Evolutionary conservation across 2,329 filamentous ascomycete genomes (phyloP), one percentile per base, ranked within the genome.

Genomic region (Colletotrichum graminicola): DNA sequence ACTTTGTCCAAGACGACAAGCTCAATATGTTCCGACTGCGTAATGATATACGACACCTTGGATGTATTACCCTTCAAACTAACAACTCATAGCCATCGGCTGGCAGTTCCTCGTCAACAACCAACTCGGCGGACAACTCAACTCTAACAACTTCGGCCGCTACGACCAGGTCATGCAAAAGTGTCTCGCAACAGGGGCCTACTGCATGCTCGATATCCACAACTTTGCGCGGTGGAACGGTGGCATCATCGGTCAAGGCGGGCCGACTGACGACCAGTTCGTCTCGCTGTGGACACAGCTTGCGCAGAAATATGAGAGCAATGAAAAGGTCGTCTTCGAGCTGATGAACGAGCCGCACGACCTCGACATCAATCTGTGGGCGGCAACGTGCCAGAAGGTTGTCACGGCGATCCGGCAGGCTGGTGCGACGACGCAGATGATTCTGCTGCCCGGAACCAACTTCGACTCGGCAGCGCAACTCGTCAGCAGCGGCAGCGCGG

Each of bases 341-440:
- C 77, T 93, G 55, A 92, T 93, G 90, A 93, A 93, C 80, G 91
- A 91, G 80, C 90, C 91, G 8, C 89, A 92, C 77, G 87, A 89
- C 63, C 79, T 88, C 66, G 85, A 90, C 75, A 83, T 91, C 74
- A 78, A 76, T 34, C 78, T 80, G 1, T 93, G 91, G 91, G 89
- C 87, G 0, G 78, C 83, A 5, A 89, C 88, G 0, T 87, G 88
- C 72, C 91, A 93, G 76, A 84, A 83, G 16, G 89, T 84, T 21
- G 91, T 93, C 1, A 90, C 86, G 0, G 91, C 89, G 4, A 92
- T 93, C 75, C 88, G 91, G 54, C 79, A 85, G 52, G 86, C 88
- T 2, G 91, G 90, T n/a, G 90, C 90, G n/a, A 85, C 82, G 0
- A 80, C 81, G 26, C 89, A 93, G 73, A 86, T 89, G 76, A 91